Percentiles rank a stretch among this genome's conserved stretches.
Evolutionary conservation across 805 yeast species (phyloP).

Genomic region (Zygoascus tannicola): DNA sequence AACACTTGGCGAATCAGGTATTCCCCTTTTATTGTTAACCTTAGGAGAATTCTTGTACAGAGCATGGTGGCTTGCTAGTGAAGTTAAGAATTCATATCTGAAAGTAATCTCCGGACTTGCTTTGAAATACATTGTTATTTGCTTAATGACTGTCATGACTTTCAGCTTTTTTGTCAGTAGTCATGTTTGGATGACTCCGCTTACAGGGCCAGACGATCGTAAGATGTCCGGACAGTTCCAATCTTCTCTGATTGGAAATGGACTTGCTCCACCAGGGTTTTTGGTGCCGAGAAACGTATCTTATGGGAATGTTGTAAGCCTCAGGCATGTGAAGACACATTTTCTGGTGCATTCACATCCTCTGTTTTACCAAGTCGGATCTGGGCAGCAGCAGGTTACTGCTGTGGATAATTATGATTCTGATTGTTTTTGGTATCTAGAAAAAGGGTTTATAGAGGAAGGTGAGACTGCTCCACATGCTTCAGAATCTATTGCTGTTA

Average conservation of each 20-base stretch:
- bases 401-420: slow-evolving; percentile 44
- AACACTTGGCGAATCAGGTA: background rate
- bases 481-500: background rate
- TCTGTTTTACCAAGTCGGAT: slow-evolving; percentile 42
- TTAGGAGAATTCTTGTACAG: background rate
- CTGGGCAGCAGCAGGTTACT: slow-evolving; percentile 60
- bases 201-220: slow-evolving; percentile 40
- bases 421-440: slow-evolving; percentile 61
- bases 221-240: slow-evolving; percentile 49
- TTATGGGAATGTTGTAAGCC: slow-evolving; percentile 53
- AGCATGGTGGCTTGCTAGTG: background rate
- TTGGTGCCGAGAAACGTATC: slow-evolving; percentile 42
- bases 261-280: slow-evolving; percentile 14
- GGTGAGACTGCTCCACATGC: background rate
- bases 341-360: slow-evolving; percentile 63
- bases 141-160: background rate
- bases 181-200: slow-evolving; percentile 21
- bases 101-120: background rate
- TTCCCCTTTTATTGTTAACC: background rate
- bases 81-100: background rate
- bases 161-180: background rate
- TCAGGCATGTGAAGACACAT: slow-evolving; percentile 54
- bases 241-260: slow-evolving; percentile 32
- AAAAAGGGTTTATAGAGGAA: slow-evolving; percentile 18
- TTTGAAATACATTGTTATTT: background rate